phyloP scores from a whole-genome alignment of 495 filamentous ascomycete species.

The Penicillium argentinense region DNA sequence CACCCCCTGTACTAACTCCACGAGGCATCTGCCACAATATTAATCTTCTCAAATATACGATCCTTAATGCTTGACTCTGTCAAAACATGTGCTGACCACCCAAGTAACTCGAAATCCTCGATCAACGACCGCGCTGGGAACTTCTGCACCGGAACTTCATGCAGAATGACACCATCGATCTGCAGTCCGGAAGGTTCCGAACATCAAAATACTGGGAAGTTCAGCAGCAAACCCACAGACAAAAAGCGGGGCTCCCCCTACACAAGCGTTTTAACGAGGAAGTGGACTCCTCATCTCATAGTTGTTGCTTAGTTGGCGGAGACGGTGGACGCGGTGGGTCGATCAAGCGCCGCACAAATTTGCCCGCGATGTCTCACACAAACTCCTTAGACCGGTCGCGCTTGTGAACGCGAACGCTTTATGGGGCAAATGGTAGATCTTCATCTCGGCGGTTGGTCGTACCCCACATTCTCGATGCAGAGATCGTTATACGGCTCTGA shows the following conservation, averaged over 20 bases:
- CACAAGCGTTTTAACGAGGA: too few species aligned
- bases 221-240: too few species aligned
- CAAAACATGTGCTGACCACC: too few species aligned
- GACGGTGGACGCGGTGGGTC: not conserved
- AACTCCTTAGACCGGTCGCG: too few species aligned
- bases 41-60: slow-evolving; percentile 8
- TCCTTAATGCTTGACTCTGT: not conserved
- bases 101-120: too few species aligned
- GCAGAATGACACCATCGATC: slow-evolving; percentile 3
- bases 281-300: not conserved
- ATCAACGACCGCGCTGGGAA: too few species aligned
- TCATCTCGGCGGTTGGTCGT: slow-evolving; percentile 10
- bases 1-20: not conserved
- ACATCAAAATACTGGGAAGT: too few species aligned
- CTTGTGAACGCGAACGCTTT: slow-evolving; percentile 2
- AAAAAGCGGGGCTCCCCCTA: too few species aligned
- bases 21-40: not conserved
- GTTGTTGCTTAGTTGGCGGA: not conserved
- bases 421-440: slow-evolving; percentile 9
- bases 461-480: slow-evolving; percentile 2
- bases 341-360: not conserved
- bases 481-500: slow-evolving; percentile 4
- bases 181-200: too few species aligned
- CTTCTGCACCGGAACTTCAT: not conserved
- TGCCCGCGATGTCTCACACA: too few species aligned